Evolutionary conservation across 148 eudicot genomes (phyloP).

Genomic region (Spergularia marina): DNA sequence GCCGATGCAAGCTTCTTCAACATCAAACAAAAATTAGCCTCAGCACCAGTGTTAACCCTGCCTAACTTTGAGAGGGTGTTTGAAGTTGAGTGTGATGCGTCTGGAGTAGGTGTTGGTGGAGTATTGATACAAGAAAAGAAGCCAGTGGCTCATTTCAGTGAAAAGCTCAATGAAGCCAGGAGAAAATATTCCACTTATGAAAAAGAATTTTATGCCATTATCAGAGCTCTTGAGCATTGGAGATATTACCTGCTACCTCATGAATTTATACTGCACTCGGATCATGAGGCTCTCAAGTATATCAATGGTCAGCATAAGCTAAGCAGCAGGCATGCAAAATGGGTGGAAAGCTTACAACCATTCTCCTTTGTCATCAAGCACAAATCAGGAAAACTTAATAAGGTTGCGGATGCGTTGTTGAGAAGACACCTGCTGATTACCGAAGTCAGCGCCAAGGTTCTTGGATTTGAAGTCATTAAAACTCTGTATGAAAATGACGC

Average conservation of each 20-base stretch:
- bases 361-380: not conserved
- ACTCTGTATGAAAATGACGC: not conserved
- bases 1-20: too few species aligned
- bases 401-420: not conserved
- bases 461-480: not conserved
- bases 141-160: conserved; percentile 11
- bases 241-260: not conserved
- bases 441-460: not conserved
- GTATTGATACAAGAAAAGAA: not conserved
- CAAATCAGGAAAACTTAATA: not conserved
- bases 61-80: not conserved
- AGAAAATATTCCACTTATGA: not conserved
- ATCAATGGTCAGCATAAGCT: not conserved
- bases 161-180: conserved; percentile 1
- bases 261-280: not conserved
- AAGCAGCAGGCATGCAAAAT: not conserved
- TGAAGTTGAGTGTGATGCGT: conserved; percentile 8
- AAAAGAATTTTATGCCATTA: not conserved
- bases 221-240: not conserved
- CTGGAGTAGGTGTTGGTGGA: not conserved
- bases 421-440: not conserved
- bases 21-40: not conserved
- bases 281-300: conserved; percentile 6
- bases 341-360: not conserved
- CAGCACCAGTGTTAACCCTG: not conserved